Base-by-base conservation (phyloP, 1,139 yeast genomes). In the Zygosaccharomyces sapae region DNA sequence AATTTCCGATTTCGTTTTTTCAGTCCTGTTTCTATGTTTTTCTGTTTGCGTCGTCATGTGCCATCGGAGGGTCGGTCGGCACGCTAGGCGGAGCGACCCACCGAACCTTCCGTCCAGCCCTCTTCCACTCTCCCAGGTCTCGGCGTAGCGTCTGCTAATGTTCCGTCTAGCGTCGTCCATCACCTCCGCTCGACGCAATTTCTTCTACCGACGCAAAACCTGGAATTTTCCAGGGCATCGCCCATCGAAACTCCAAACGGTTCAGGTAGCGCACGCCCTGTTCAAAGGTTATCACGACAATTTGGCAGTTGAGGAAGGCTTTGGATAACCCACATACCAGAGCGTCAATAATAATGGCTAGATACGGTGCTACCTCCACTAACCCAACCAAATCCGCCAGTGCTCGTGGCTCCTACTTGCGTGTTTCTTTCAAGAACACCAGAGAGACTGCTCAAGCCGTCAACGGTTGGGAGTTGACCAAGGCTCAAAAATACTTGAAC, bases 371-470 rank as follows among this genome's bases (percentile, higher is more conserved):
- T 76, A 84, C 89, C 72, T 88, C 98, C 73, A 88, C 95, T 71
- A 90, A 92, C 90, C 97, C 98, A 80, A 95, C 96, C 74, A 89
- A 89, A 82, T 87, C 96, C 70, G 97, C 97, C 71, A 85, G 96
- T 73, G 95, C 97, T 73, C 95, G 97, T 77, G 97, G 97, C 73
- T 87, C 97, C 58, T 89, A 89, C 90, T 84, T 92, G 77, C 92
- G 98, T 81, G 97, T 89, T 68, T 94, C 98, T 66, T 92, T 78
- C 96, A 92, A 92, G 90, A 92, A 92, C 95, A 92, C 98, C 79
- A 89, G 96, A 77, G 98, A 92, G 79, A 86, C 97, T 67, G 97
- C 95, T 66, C 95, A 86, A 78, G 97, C 98, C 74, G 83, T 92
- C 76, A 83, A 79, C 75, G 98, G 98, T 67, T 89, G 97, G 97